Percentiles rank a stretch among this genome's conserved stretches.
Conservation (phyloP, 306 rosid species). For the Cicer judaicum region DNA sequence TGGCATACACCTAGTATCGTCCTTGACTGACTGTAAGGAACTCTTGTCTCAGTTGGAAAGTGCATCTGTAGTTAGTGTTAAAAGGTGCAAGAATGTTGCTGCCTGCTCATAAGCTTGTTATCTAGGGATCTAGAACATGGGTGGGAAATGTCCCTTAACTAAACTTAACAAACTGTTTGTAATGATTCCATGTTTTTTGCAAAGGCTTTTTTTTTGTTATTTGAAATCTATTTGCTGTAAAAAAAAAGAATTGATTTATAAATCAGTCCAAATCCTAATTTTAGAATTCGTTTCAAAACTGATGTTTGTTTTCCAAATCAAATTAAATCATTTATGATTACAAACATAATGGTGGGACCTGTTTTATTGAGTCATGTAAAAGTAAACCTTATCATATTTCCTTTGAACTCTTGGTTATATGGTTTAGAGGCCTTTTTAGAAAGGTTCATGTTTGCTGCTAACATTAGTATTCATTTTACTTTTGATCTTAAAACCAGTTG, state of each 20-base stretch:
- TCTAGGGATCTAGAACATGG: background rate
- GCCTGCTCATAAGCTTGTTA: background rate
- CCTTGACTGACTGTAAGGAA: background rate
- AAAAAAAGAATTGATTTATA: background rate
- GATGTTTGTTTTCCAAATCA: slow-evolving; percentile 9
- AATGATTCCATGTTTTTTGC: background rate
- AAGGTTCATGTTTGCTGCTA: background rate
- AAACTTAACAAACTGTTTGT: background rate
- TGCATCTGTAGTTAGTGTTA: background rate
- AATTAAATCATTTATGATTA: slow-evolving; percentile 4
- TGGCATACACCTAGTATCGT: background rate
- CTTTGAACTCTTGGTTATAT: slow-evolving; percentile 1
- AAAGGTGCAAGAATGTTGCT: slow-evolving; percentile 1
- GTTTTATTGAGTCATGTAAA: slow-evolving; percentile 7
- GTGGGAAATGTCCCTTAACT: background rate
- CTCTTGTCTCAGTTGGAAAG: background rate
- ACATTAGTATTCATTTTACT: slow-evolving; percentile 13
- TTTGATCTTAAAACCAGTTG: slow-evolving; percentile 26
- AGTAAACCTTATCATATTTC: slow-evolving; percentile 7
- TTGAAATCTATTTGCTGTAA: background rate
- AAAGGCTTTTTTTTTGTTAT: background rate
- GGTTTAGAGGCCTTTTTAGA: background rate
- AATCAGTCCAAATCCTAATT: background rate
- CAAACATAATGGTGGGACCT: background rate
- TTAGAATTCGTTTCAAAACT: background rate